Percentiles rank a stretch among this genome's conserved stretches.
phyloP scores from a whole-genome alignment of 2,329 filamentous ascomycete genomes.

The Chaetomium sp. region DNA sequence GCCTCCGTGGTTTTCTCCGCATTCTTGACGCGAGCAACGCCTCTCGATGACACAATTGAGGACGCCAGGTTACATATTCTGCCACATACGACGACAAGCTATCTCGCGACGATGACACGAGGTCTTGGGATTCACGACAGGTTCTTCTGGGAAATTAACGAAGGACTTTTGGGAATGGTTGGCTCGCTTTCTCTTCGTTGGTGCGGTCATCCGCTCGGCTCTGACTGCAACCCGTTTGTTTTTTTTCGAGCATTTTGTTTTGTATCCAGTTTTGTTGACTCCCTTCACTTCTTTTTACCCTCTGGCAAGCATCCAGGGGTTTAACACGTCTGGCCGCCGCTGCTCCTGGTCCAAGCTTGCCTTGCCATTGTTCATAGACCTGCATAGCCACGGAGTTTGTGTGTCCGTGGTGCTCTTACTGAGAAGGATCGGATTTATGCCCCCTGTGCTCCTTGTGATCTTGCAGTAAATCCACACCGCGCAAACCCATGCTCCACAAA shows the following conservation, averaged over 20 bases:
- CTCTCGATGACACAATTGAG: neutral
- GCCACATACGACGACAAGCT: constrained; percentile 4
- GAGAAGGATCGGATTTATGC: neutral
- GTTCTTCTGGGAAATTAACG: constrained; percentile 6
- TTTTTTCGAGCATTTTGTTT: constrained; percentile 10
- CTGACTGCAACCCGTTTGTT: constrained; percentile 7
- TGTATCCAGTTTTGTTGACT: constrained; percentile 11
- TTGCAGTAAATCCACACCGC: neutral
- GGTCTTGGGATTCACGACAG: neutral
- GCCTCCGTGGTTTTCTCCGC: neutral
- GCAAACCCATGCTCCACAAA: neutral
- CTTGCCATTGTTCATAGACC: constrained; percentile 5
- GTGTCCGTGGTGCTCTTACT: neutral
- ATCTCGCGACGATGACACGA: constrained; percentile 7
- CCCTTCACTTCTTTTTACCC: neutral
- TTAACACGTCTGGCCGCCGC: constrained; percentile 1
- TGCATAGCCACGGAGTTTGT: constrained; percentile 9
- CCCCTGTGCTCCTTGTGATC: neutral
- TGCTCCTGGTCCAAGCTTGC: neutral
- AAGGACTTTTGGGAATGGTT: neutral
- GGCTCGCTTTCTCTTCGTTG: constrained; percentile 25
- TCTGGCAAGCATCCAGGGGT: constrained; percentile 11
- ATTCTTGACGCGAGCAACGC: constrained; percentile 14
- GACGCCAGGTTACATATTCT: neutral
- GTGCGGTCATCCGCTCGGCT: constrained; percentile 4